Evolutionary conservation across 1,284 basidiomycete genomes (phyloP), one percentile per base, ranked within the genome.

Genomic region (Cystobasidium pallidum): DNA sequence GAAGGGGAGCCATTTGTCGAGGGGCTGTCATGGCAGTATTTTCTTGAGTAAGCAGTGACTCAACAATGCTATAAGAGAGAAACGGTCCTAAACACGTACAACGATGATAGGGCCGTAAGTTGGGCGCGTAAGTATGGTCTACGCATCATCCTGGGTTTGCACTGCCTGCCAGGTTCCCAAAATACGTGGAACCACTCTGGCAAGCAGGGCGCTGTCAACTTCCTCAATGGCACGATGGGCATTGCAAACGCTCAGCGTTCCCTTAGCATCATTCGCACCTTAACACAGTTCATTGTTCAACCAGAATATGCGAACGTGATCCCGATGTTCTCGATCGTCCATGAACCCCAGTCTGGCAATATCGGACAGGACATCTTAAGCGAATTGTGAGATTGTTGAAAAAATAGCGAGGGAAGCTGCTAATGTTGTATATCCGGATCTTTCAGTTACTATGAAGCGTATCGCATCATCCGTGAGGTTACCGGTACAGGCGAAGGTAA

Each of bases 71-170:
- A n/a, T n/a, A n/a, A n/a, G n/a, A n/a, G n/a, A n/a, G n/a, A n/a
- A n/a, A n/a, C n/a, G n/a, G n/a, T n/a, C n/a, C n/a, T n/a, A n/a
- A n/a, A n/a, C n/a, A n/a, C n/a, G n/a, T n/a, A n/a, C n/a, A n/a
- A n/a, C n/a, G n/a, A n/a, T 76, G 83, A 91, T 61, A 89, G 88
- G 71, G 84, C 89, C 11, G 79, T 94, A 57, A 83, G 84, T n/a
- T 95, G 92, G 92, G 88, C 88, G 51, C 86, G 92, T 74, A 94
- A 94, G 82, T 95, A 96, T 80, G 92, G 93, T 17, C 76, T 95
- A 3, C 85, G 93, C 34, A 86, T 94, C 73, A 89, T 91, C 77
- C 82, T 95, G 59, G 93, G 94, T 81, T 80, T 94, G 58, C 91
- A 93, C 80, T 88, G 90, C 3, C 84, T 88, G 15, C 91, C 91